Base-by-base conservation (phyloP, 2,329 filamentous ascomycete genomes). In the Gaeumannomyces sp. region DNA sequence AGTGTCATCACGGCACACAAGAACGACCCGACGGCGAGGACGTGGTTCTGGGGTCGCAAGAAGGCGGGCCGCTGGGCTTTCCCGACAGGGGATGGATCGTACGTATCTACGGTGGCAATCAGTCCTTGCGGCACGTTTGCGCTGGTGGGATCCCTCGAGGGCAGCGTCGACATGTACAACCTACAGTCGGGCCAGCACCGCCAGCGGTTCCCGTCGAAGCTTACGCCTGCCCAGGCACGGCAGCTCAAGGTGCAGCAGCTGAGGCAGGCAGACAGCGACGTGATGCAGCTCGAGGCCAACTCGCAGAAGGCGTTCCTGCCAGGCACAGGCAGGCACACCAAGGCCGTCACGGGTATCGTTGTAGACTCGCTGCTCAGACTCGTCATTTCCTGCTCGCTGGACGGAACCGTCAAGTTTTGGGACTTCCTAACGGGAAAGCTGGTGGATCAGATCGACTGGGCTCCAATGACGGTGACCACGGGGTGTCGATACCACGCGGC, bases 21-120 rank as follows among this genome's bases (percentile, higher is more conserved):
- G 72, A 87, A 89, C 63, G 94, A 98, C 72, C 84, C 88, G 59
- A 91, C 86, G 73, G 95, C 93, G 25, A 87, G 95, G 64, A 98
- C 95, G 1, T 99, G 95, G 95, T 97, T 97, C 77, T 98, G 95
- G 93, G 95, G 94, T 7, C 89, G 92, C 65, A 97, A 96, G 77
- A 88, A 90, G 71, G 93, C 95, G 61, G 95, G 95, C 14, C 85
- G 95, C 68, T 99, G 95, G 95, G 89, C 91, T 0, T 92, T 99
- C 70, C 88, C 91, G 69, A 97, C 93, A 0, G 85, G 89, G 57
- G 95, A 99, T 76, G 85, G 86, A 25, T 85, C 87, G n/a, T 85
- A 92, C 71, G 94, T 97, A 66, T 86, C 90, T 68, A 94, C 91
- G 64, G 92, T 99, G 27, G 86, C 93, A 14, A 89, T 99, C 66